A percentile compares a stretch with the other conserved stretches of the same genome.
These are phyloP conservation scores for Aspergillus funiculosus DNA, from an alignment of 495 filamentous ascomycete species.

Conservation along the genomic window DNA sequence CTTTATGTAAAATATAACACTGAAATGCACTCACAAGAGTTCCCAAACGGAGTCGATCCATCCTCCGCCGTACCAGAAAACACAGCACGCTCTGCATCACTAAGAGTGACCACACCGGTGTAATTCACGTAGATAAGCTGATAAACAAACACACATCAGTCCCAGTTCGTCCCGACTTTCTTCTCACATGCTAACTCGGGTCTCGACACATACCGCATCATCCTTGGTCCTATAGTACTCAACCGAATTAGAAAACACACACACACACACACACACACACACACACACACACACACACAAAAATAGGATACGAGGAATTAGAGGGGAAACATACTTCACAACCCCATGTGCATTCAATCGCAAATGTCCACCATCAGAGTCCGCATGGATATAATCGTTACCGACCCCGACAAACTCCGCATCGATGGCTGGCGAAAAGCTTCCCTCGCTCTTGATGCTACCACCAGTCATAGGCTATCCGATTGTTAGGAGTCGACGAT, in stretches of 20 bases:
- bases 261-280: background rate
- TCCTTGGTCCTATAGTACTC: conserved; percentile 28
- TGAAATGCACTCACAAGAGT: conserved; percentile 45
- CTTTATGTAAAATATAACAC: background rate
- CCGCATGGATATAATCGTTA: conserved; percentile 48
- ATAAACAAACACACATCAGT: background rate
- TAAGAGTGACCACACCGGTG: conserved; percentile 41
- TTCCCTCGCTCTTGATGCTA: conserved; percentile 36
- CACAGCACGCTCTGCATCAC: conserved; percentile 34
- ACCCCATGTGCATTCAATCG: conserved; percentile 48
- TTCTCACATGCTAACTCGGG: background rate
- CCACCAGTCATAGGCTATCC: conserved; percentile 42
- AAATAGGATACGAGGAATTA: background rate
- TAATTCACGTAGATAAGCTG: conserved; percentile 46
- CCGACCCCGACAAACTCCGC: conserved; percentile 44
- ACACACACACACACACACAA: background rate
- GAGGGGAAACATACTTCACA: conserved; percentile 27
- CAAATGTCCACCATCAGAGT: conserved; percentile 42
- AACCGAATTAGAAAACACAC: background rate
- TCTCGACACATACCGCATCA: conserved; percentile 20
- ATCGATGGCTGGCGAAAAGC: conserved; percentile 40
- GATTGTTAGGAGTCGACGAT: background rate
- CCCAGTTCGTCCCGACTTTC: too few species aligned
- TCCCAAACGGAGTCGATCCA: conserved; percentile 49
- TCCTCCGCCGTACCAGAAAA: conserved; percentile 41